A percentile compares a stretch with the other conserved stretches of the same genome.
phyloP scores from a whole-genome alignment of 805 yeast genomes.

The Yarrowia yakushimensis region DNA sequence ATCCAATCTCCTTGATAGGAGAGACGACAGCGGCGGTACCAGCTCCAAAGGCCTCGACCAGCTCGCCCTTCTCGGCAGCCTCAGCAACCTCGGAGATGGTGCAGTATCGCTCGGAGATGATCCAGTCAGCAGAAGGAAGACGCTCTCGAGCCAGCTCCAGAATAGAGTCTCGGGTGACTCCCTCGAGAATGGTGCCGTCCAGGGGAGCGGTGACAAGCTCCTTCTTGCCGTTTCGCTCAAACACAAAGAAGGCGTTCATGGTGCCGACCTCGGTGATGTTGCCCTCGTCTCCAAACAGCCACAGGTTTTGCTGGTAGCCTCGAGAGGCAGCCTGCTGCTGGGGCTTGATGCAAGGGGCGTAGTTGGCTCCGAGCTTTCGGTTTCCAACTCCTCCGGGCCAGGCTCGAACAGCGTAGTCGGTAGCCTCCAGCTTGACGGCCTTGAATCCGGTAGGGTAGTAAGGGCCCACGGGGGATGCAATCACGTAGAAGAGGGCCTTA shows the following conservation, averaged over 20 bases:
- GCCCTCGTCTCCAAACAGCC: slow-evolving; percentile 91
- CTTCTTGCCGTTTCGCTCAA: slow-evolving; percentile 75
- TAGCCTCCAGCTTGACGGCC: slow-evolving; percentile 91
- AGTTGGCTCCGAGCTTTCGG: slow-evolving; percentile 94
- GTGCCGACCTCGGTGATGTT: slow-evolving; percentile 95
- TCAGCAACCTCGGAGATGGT: slow-evolving; percentile 78
- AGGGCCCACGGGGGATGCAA: slow-evolving; percentile 96
- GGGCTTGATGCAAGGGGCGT: slow-evolving; percentile 92
- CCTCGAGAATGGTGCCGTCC: slow-evolving; percentile 95
- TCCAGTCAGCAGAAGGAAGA: slow-evolving; percentile 76
- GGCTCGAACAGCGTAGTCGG: slow-evolving; percentile 94
- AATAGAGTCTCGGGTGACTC: slow-evolving; percentile 92
- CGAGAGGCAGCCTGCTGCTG: slow-evolving; percentile 84
- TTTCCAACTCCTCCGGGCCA: slow-evolving; percentile 99
- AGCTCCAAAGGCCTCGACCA: slow-evolving; percentile 92
- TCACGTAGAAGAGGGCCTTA: slow-evolving; percentile 77
- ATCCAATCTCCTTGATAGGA: slow-evolving; percentile 85
- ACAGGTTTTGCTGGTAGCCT: slow-evolving; percentile 93
- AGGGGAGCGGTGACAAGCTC: slow-evolving; percentile 95
- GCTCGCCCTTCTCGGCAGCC: slow-evolving; percentile 71
- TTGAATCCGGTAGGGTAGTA: slow-evolving; percentile 94
- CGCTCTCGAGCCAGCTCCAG: slow-evolving; percentile 71
- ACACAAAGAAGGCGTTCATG: slow-evolving; percentile 90
- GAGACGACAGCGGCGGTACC: slow-evolving; percentile 98
- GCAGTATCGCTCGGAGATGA: slow-evolving; percentile 74